Base-by-base conservation (phyloP, 2,329 filamentous ascomycete species). In the Beauveria caledonica region DNA sequence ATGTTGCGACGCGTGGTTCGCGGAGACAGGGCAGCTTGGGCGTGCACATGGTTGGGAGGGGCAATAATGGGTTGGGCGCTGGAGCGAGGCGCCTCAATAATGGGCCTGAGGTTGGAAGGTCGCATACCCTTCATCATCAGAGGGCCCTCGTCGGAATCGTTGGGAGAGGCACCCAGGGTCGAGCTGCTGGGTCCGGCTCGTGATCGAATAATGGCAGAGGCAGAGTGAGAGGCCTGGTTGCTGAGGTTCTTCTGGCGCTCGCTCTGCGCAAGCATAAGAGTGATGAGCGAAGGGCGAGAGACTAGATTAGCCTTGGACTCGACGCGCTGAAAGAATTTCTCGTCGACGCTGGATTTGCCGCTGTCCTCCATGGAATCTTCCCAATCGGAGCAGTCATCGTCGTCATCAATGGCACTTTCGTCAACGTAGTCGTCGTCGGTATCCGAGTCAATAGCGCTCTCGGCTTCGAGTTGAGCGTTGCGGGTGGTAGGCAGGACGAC, bases 1-100 rank as follows among this genome's bases (percentile, higher is more conserved):
- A 99, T 99, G 74, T 97, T 95, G 63, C 92, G 85, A 56, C 94
- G 85, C 0, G 92, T 97, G 0, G 93, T 97, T 61, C 92, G 86
- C 4, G 94, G 94, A 5, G 94, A 97, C 65, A 96, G 82, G 1
- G 91, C 89, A 29, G 86, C 85, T 60, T 90, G 88, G 65, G 89
- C 85, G 52, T 79, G 73, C 44, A 74, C 72, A 61, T 86, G 86
- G n/a, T 82, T 82, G 21, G 87, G 83, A 15, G 85, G 87, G 69
- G 87, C 84, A 68, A 87, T 84, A 69, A 96, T 96, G 29, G 92
- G 91, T 72, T 93, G 91, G 0, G 84, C 82, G 4, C 70, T 72
- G 1, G 90, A 87, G 48, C 87, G 83, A 46, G 88, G 84, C 50
- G 86, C 78, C 68, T 88, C 86, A 61, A 76, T 81, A 65, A 84